Evolutionary conservation across 208 protist genomes (phyloP).

Genomic region (Leishmania braziliensis): DNA sequence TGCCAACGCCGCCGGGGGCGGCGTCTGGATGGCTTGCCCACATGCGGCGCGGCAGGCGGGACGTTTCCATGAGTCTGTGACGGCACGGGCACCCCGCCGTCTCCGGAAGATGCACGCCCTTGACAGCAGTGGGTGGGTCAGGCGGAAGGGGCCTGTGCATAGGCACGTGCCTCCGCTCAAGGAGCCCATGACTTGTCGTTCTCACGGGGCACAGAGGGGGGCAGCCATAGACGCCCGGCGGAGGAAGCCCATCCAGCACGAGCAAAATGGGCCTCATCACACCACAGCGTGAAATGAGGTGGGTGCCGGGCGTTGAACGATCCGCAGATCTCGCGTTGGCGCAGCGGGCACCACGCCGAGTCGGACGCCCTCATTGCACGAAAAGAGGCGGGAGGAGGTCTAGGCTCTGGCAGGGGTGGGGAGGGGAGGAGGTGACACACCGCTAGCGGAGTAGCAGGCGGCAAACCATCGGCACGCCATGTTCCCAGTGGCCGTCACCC

Average conservation of each 20-base stretch:
- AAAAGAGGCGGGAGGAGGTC: neutral
- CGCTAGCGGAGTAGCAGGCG: neutral
- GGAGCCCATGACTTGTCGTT: neutral
- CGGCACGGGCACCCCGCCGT: neutral
- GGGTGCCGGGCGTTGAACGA: neutral
- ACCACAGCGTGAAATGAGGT: neutral
- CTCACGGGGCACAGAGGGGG: neutral
- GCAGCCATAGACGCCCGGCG: neutral
- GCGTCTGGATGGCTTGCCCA: neutral
- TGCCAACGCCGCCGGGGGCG: neutral
- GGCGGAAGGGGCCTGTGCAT: neutral
- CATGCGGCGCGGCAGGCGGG: neutral
- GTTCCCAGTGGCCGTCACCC: neutral
- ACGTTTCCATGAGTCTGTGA: neutral
- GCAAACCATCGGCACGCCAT: neutral
- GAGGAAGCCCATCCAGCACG: neutral
- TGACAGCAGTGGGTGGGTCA: neutral
- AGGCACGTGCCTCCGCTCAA: neutral
- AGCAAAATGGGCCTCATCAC: neutral
- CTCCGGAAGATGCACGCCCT: neutral
- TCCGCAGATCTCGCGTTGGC: neutral
- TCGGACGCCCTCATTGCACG: neutral
- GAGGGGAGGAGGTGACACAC: neutral
- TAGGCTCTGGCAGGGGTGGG: neutral
- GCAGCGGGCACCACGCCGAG: neutral